These are phyloP conservation scores for Aspergillus nomiae DNA, from an alignment of 2,329 filamentous ascomycete species.

Conservation along the genomic window DNA sequence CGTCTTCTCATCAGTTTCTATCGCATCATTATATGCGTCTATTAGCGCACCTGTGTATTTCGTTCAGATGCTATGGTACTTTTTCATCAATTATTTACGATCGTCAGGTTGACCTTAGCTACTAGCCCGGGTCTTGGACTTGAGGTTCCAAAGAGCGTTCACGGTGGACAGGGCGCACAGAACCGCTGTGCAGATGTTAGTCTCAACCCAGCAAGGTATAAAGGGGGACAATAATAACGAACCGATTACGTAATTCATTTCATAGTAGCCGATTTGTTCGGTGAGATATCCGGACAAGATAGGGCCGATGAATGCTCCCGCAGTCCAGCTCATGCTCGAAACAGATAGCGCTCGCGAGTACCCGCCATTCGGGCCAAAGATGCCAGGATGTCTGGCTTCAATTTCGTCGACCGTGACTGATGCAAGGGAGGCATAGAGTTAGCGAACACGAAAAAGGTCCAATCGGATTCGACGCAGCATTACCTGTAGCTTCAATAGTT, in stretches of 20 bases:
- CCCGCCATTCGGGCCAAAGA: conserved; percentile 30
- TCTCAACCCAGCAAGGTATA: background rate
- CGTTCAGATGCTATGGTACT: background rate
- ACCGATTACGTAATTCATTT: conserved; percentile 25
- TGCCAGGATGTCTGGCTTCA: conserved; percentile 21
- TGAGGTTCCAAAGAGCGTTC: conserved; percentile 3
- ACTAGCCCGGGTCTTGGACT: background rate
- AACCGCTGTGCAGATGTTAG: conserved; percentile 13
- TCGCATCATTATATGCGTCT: background rate
- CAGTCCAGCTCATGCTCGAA: conserved; percentile 26
- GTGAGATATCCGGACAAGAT: conserved; percentile 23
- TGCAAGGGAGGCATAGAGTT: background rate
- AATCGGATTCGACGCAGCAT: conserved; percentile 8
- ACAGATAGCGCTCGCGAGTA: conserved; percentile 29
- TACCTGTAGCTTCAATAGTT: conserved; percentile 33
- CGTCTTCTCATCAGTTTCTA: background rate
- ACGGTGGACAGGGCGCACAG: conserved; percentile 18
- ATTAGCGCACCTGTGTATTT: background rate
- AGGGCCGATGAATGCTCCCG: conserved; percentile 26
- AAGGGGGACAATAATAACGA: background rate
- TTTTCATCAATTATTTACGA: background rate
- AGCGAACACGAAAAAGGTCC: background rate
- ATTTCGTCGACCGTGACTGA: conserved; percentile 25
- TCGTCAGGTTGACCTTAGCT: background rate
- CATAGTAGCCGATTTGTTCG: conserved; percentile 24